Evolutionary conservation across 495 filamentous ascomycete species (phyloP).

Genomic region (Margaritispora aquatica): DNA sequence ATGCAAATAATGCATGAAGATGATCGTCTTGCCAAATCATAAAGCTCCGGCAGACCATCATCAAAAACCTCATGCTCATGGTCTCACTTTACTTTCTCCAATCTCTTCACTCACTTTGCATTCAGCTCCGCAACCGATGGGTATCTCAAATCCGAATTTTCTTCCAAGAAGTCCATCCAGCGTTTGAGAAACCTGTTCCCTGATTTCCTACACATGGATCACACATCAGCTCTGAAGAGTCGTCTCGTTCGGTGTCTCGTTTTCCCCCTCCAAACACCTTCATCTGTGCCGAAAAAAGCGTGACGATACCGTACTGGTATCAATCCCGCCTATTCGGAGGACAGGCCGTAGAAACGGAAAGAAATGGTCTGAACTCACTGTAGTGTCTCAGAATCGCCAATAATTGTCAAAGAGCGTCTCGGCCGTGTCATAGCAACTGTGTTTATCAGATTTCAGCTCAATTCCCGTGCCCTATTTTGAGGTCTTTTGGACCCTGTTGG

Average conservation of each 20-base stretch:
- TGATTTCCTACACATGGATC: constrained; percentile 55
- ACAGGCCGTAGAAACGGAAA: neutral
- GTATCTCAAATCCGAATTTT: constrained; percentile 78
- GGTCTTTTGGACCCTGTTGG: neutral
- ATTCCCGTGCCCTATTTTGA: neutral
- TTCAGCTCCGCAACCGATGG: constrained; percentile 58
- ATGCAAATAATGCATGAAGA: constrained; percentile 1
- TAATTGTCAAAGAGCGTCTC: constrained; percentile 80
- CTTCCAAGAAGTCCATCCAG: constrained; percentile 88
- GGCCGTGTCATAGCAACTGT: constrained; percentile 93
- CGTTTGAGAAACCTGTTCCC: constrained; percentile 74
- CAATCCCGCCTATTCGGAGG: neutral
- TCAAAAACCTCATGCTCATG: neutral
- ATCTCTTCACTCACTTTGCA: neutral
- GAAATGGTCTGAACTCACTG: constrained; percentile 21
- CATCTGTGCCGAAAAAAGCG: neutral
- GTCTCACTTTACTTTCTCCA: neutral
- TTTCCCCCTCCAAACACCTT: neutral
- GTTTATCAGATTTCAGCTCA: constrained; percentile 2
- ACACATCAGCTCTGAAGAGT: constrained; percentile 19
- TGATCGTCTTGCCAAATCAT: neutral
- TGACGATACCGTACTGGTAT: neutral
- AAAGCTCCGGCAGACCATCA: neutral
- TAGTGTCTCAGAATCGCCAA: constrained; percentile 84
- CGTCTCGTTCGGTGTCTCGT: constrained; percentile 7